These are phyloP conservation scores for Pichia sp. DNA, from an alignment of 1,139 yeast species.

Conservation along the genomic window DNA sequence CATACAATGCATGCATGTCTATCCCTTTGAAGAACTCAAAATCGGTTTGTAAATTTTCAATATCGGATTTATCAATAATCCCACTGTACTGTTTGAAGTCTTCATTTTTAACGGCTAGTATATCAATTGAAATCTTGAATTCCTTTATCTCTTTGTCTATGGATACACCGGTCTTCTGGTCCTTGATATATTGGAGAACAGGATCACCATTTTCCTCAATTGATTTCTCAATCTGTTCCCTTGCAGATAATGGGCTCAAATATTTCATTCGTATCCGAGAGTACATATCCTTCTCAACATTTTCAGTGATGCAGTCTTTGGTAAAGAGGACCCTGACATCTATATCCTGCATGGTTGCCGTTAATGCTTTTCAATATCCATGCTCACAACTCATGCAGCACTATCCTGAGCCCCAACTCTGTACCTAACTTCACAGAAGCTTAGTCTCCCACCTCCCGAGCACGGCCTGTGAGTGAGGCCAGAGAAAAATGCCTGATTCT, in stretches of 20 bases:
- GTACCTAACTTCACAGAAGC: too few species aligned
- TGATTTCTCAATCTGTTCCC: not conserved
- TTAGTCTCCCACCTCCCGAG: too few species aligned
- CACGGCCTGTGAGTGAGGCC: too few species aligned
- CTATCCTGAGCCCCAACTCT: too few species aligned
- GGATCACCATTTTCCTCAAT: conserved; percentile 1
- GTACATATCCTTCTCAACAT: not conserved
- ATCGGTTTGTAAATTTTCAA: not conserved
- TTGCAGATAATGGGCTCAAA: not conserved
- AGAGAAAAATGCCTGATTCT: too few species aligned
- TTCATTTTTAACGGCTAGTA: conserved; percentile 3
- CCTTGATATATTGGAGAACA: not conserved
- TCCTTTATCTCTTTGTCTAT: not conserved
- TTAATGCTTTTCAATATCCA: too few species aligned
- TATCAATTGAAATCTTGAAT: not conserved
- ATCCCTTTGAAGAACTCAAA: not conserved
- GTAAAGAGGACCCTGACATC: conserved; percentile 6
- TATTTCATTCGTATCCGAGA: not conserved
- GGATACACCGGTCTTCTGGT: too few species aligned
- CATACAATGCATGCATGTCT: not conserved
- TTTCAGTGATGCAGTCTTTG: not conserved
- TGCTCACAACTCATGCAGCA: too few species aligned
- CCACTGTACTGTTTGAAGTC: conserved; percentile 12
- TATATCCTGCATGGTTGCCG: too few species aligned
- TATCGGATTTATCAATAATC: not conserved